Conservation (phyloP, 768 basidiomycete species). For the Boletus huronensis region DNA sequence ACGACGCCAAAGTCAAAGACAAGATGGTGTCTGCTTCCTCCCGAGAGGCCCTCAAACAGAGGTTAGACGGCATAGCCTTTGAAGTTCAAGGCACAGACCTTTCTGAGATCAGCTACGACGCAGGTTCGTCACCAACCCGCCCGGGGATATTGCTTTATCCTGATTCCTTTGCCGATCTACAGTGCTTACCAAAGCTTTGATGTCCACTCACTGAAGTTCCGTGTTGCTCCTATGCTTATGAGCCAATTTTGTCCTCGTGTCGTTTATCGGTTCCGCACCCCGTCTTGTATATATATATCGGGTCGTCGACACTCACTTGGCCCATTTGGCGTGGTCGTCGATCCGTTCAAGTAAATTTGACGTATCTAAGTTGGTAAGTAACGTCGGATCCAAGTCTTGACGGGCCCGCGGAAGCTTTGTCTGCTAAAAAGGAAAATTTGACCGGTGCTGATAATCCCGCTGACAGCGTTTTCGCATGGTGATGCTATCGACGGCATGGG, state of each 20-base stretch:
- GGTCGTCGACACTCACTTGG: neutral
- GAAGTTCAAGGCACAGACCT: constrained; percentile 87
- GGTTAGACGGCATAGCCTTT: constrained; percentile 69
- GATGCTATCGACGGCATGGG: neutral
- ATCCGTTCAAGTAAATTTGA: neutral
- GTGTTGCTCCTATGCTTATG: neutral
- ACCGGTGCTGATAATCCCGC: neutral
- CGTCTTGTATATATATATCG: neutral
- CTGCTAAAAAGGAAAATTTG: neutral
- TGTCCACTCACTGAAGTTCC: constrained; percentile 12
- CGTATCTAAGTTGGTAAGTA: neutral
- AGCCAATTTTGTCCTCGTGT: neutral
- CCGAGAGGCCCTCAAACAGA: constrained; percentile 69
- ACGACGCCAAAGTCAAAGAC: constrained; percentile 75
- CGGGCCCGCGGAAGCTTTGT: neutral
- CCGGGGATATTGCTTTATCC: neutral
- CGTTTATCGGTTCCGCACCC: neutral
- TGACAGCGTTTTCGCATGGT: neutral
- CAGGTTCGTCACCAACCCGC: constrained; percentile 45
- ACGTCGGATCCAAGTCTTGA: neutral
- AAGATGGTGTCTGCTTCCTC: constrained; percentile 96
- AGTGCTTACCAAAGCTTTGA: constrained; percentile 23
- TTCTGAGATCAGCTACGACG: constrained; percentile 67
- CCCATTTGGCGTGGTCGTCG: neutral
- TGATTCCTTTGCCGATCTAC: neutral